Percentiles rank a stretch among this genome's conserved stretches.
phyloP scores from a whole-genome alignment of 2,329 filamentous ascomycete species.

The Truncatella angustata region DNA sequence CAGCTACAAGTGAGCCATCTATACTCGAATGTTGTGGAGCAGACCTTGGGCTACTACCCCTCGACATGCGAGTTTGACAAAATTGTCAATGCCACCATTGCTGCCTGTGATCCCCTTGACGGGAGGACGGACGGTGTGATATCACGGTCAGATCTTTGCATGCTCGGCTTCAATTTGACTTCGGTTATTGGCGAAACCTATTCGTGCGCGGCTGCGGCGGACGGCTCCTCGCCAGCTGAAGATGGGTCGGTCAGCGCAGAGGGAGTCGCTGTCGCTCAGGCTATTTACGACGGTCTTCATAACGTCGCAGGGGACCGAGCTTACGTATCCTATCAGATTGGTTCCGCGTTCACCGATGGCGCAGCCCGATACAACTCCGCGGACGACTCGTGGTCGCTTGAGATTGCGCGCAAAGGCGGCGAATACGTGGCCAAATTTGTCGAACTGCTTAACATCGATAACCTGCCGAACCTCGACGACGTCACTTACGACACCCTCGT shows the following conservation, averaged over 20 bases:
- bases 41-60: conserved; percentile 5
- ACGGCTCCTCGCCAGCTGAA: conserved; percentile 27
- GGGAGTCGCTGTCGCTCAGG: conserved; percentile 27
- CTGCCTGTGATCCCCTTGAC: conserved; percentile 5
- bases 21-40: conserved; percentile 5
- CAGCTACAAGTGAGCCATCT: conserved; percentile 1
- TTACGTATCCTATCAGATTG: conserved; percentile 31
- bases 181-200: conserved; percentile 21
- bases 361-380: conserved; percentile 27
- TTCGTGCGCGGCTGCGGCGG: conserved; percentile 22
- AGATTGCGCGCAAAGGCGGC: conserved; percentile 26
- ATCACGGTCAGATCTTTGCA: conserved; percentile 5
- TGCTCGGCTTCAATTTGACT: conserved; percentile 11
- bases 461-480: conserved; percentile 38
- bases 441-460: conserved; percentile 33
- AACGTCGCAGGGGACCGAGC: conserved; percentile 28
- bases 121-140: conserved; percentile 7
- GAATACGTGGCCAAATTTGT: conserved; percentile 37
- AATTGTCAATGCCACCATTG: conserved; percentile 5
- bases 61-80: conserved; percentile 4
- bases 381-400: conserved; percentile 26
- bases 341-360: conserved; percentile 27
- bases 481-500: conserved; percentile 54
- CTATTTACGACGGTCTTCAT: conserved; percentile 29
- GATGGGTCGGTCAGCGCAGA: conserved; percentile 29